Conservation (phyloP, 139 green algal species). For the Chloropicon primus region DNA sequence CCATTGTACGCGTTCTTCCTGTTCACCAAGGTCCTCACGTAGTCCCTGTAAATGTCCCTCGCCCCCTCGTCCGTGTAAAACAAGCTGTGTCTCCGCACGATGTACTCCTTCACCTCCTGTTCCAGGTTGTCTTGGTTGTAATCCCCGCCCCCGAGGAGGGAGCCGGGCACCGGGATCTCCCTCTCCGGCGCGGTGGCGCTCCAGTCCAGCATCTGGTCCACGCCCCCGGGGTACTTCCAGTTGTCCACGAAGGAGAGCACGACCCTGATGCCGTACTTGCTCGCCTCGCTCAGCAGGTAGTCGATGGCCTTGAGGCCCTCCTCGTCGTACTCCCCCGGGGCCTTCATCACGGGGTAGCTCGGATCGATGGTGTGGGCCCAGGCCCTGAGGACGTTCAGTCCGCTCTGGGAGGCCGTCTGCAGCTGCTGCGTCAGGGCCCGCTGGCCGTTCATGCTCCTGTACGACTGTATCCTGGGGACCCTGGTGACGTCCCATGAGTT, state of each 20-base stretch:
- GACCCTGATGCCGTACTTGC: conserved; percentile 23
- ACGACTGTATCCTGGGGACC: background rate
- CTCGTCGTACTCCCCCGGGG: conserved; percentile 35
- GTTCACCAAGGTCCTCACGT: conserved; percentile 13
- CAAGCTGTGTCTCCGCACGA: conserved; percentile 34
- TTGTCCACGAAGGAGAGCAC: conserved; percentile 27
- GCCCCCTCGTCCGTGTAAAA: conserved; percentile 50
- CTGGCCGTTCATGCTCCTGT: conserved; percentile 6
- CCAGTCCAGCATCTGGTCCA: conserved; percentile 27
- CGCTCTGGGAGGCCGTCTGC: conserved; percentile 16
- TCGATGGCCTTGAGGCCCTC: conserved; percentile 30
- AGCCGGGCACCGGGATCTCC: background rate
- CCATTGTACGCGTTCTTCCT: conserved; percentile 23
- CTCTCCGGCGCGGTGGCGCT: background rate
- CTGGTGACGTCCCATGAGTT: background rate
- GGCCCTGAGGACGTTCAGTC: conserved; percentile 43
- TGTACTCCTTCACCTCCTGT: conserved; percentile 18
- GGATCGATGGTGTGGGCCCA: conserved; percentile 48
- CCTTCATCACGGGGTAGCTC: conserved; percentile 18
- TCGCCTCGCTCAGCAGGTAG: conserved; percentile 29
- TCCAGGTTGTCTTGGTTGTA: background rate
- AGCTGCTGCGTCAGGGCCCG: conserved; percentile 23
- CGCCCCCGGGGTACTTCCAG: conserved; percentile 22
- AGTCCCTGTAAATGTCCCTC: conserved; percentile 20
- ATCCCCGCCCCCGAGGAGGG: background rate